Conservation (phyloP, 2,329 filamentous ascomycete species). For the Trichoderma atrobrunneum region DNA sequence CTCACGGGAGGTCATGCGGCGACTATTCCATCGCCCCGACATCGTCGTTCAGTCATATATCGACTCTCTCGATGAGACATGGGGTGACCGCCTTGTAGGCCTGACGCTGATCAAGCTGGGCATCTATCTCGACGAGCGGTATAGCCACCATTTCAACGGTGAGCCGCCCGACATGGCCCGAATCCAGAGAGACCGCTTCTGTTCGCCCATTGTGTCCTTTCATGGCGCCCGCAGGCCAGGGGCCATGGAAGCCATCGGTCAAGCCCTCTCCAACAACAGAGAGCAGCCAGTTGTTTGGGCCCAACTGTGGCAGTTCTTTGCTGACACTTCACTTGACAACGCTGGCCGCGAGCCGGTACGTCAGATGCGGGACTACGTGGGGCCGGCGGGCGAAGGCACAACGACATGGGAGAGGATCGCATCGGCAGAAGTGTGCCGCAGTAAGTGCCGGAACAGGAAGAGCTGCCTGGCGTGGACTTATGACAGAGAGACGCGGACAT, state of each 20-base stretch:
- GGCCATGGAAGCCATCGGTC: slow-evolving; percentile 46
- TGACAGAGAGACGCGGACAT: slow-evolving; percentile 39
- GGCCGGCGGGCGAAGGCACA: slow-evolving; percentile 44
- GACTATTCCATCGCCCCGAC: slow-evolving; percentile 43
- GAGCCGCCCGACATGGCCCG: slow-evolving; percentile 49
- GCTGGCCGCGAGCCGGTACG: slow-evolving; percentile 38
- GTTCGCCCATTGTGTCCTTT: slow-evolving; percentile 54
- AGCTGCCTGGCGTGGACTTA: slow-evolving; percentile 53
- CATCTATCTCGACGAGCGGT: slow-evolving; percentile 54
- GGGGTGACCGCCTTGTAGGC: slow-evolving; percentile 54
- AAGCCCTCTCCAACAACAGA: slow-evolving; percentile 37
- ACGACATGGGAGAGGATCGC: slow-evolving; percentile 37
- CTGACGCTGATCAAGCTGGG: slow-evolving; percentile 52
- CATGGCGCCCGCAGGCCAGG: slow-evolving; percentile 46
- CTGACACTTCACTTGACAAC: slow-evolving; percentile 38
- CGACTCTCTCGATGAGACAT: slow-evolving; percentile 50
- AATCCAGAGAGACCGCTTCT: slow-evolving; percentile 50
- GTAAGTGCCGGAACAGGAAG: slow-evolving; percentile 39
- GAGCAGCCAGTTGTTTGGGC: slow-evolving; percentile 47
- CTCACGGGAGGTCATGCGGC: slow-evolving; percentile 49
- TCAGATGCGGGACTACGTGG: slow-evolving; percentile 48
- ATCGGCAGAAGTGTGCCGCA: slow-evolving; percentile 42
- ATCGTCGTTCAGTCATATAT: slow-evolving; percentile 45
- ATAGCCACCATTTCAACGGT: slow-evolving; percentile 55
- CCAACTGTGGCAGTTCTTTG: slow-evolving; percentile 50